Evolutionary conservation across 352 stramenopile species (phyloP), one percentile per base, ranked within the genome.

Genomic region (Globisporangium apiculatum): DNA sequence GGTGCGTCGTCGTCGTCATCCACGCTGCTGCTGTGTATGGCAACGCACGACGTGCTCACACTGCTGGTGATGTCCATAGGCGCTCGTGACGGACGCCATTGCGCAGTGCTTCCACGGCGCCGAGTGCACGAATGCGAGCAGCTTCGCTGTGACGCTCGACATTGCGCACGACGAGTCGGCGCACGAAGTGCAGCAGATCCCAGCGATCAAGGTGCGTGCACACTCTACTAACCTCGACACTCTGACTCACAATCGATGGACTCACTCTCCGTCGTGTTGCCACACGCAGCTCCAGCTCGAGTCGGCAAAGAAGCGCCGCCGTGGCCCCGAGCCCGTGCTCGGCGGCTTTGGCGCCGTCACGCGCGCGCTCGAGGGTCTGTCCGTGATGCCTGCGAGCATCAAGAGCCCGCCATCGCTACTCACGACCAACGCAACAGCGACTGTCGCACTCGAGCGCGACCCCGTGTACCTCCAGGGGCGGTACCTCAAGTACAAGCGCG

Each of bases 401-500:
- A 68, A 66, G 58, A 84, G 79, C 47, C 83, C 83, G 4, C 83
- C 83, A 2, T 55, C 57, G 57, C 60, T 54, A 7, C 60, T 89
- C 8, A 62, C 71, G 8, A 74, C 69, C n/a, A 35, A 54, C 6
- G 76, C 79, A 1, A 72, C 59, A 3, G 76, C 66, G 48, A 54
- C 66, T 1, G 65, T 74, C 3, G 70, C 68, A 31, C 65, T 94
- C 12, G 79, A 92, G 56, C 86, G 86, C 17, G 86, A 93, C 40
- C 78, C 90, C 2, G 75, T 97, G 18, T 97, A 94, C 62, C 60
- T 98, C 38, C 78, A 89, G 38, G 91, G 91, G 2, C 75, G 87
- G 14, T 98, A 98, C 75, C 73, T 93, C 51, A 98, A 98, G 68
- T 89, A 89, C 57, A 72, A 87, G 62, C 83, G 91, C 14, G 89